These are phyloP conservation scores for Phialemoniopsis sp. DNA, from an alignment of 2,329 filamentous ascomycete species.

Conservation along the genomic window DNA sequence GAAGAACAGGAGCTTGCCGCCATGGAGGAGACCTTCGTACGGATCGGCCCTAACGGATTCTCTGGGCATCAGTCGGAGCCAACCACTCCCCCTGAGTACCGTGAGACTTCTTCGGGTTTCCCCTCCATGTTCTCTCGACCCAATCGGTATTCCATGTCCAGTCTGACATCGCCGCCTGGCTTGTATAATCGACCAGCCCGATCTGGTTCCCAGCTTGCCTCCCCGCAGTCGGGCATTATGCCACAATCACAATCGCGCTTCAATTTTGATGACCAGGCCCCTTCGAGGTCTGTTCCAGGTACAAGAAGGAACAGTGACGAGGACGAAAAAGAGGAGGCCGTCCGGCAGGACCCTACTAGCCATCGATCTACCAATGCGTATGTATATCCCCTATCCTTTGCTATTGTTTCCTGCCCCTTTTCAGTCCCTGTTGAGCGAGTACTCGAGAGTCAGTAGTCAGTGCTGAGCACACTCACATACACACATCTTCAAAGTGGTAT, in stretches of 20 bases:
- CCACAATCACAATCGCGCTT: constrained; percentile 38
- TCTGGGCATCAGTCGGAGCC: constrained; percentile 86
- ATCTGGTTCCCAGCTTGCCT: constrained; percentile 76
- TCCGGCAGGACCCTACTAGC: constrained; percentile 64
- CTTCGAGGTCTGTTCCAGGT: constrained; percentile 80
- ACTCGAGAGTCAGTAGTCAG: too few species aligned
- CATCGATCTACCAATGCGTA: constrained; percentile 75
- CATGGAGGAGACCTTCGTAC: constrained; percentile 74
- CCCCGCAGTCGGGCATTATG: constrained; percentile 63
- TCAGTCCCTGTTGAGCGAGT: too few species aligned
- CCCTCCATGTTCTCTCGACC: constrained; percentile 77
- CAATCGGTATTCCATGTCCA: constrained; percentile 85
- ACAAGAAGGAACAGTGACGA: constrained; percentile 90
- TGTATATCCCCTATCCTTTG: constrained; percentile 38
- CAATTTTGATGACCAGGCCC: constrained; percentile 60
- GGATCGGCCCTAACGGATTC: constrained; percentile 43
- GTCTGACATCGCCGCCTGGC: constrained; percentile 76
- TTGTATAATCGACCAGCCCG: constrained; percentile 69
- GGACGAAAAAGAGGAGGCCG: constrained; percentile 76
- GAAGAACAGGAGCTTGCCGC: constrained; percentile 81
- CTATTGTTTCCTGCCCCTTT: constrained; percentile 4
- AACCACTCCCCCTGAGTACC: constrained; percentile 92
- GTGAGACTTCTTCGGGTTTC: constrained; percentile 67
- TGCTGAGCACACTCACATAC: too few species aligned
- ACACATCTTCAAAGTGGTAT: too few species aligned